Evolutionary conservation across 192 early-diverging fungal genomes (phyloP).

Genomic region (Thamnidium elegans): DNA sequence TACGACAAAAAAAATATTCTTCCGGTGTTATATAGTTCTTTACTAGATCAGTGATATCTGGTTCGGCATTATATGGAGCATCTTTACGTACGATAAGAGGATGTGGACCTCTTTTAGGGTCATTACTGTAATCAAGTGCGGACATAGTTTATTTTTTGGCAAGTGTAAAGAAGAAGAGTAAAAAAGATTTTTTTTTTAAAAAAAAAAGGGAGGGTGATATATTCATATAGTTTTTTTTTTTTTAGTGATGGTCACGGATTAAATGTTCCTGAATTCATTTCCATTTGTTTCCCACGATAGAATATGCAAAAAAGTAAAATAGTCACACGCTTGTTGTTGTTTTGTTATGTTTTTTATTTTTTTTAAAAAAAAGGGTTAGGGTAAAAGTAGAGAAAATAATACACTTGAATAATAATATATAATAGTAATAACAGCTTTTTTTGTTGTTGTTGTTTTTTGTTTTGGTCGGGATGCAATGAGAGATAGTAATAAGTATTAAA

Average conservation of each 20-base stretch:
- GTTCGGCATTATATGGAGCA: conserved; percentile 87
- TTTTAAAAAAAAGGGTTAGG: no score
- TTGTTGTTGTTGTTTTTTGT: no score
- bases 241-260: no score
- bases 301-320: background rate
- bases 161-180: conserved; percentile 3
- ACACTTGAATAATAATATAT: no score
- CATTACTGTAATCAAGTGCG: conserved; percentile 58
- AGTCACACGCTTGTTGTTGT: no score
- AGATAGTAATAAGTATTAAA: no score
- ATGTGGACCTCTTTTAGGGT: conserved; percentile 64
- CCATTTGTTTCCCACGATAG: background rate
- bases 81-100: conserved; percentile 63
- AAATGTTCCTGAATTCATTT: background rate
- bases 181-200: background rate
- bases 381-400: no score
- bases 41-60: conserved; percentile 55
- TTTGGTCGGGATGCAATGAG: no score
- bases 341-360: no score
- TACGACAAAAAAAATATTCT: conserved; percentile 76
- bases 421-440: no score
- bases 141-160: conserved; percentile 5
- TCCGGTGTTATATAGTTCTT: conserved; percentile 74
- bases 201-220: no score
- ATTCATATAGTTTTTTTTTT: no score